A percentile compares a stretch with the other conserved stretches of the same genome.
These are phyloP conservation scores for Xylogone sp. DNA, from an alignment of 2,329 filamentous ascomycete species.

Conservation along the genomic window DNA sequence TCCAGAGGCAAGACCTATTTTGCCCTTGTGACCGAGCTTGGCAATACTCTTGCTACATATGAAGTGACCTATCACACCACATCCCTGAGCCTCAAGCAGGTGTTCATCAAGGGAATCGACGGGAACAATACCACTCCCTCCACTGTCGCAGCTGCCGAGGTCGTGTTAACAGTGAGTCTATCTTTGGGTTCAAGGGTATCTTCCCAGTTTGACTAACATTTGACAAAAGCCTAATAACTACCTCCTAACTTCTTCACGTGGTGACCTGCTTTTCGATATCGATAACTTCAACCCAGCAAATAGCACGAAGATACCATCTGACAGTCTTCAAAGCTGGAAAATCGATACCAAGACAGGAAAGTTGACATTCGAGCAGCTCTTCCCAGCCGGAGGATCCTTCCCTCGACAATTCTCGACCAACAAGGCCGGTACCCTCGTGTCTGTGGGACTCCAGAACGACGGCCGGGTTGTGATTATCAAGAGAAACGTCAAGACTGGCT, in stretches of 20 bases:
- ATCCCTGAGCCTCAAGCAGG: slow-evolving; percentile 40
- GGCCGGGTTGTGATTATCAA: slow-evolving; percentile 36
- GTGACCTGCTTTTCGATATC: slow-evolving; percentile 51
- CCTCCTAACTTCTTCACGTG: slow-evolving; percentile 65
- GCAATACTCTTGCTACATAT: slow-evolving; percentile 45
- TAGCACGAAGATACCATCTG: slow-evolving; percentile 47
- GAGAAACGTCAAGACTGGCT: slow-evolving; percentile 37
- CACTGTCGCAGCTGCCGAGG: slow-evolving; percentile 49
- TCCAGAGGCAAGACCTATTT: slow-evolving; percentile 22
- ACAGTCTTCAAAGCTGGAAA: slow-evolving; percentile 61
- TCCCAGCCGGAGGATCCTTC: slow-evolving; percentile 39
- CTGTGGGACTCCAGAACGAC: slow-evolving; percentile 40
- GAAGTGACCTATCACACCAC: slow-evolving; percentile 46
- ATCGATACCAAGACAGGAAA: slow-evolving; percentile 45
- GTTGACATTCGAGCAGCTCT: slow-evolving; percentile 37
- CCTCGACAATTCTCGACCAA: slow-evolving; percentile 47
- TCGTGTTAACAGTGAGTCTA: slow-evolving; percentile 53
- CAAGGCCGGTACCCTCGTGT: slow-evolving; percentile 38
- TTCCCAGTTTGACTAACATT: slow-evolving; percentile 9
- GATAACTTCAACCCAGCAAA: slow-evolving; percentile 41
- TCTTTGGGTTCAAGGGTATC: not conserved
- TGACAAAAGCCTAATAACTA: slow-evolving; percentile 52
- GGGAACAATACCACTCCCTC: slow-evolving; percentile 38
- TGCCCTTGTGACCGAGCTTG: slow-evolving; percentile 45
- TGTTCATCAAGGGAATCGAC: slow-evolving; percentile 46